A percentile compares a stretch with the other conserved stretches of the same genome.
Conservation (phyloP, 2,329 filamentous ascomycete species). For the Diaporthe vaccinii region DNA sequence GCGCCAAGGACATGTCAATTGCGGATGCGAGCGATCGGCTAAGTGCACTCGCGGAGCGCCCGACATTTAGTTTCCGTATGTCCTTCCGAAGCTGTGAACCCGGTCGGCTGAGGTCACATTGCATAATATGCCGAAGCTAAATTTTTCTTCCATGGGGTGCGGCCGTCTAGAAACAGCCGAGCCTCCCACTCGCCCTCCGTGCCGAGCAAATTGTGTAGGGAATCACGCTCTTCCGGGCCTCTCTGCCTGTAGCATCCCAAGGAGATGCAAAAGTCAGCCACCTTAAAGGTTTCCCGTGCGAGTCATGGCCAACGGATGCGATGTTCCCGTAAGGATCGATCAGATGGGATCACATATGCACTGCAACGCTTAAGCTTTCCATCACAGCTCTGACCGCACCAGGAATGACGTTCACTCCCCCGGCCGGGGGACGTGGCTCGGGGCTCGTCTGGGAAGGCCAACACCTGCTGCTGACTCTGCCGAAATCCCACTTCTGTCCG, state of each 20-base stretch:
- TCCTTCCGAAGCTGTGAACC: conserved; percentile 9
- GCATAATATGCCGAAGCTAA: conserved; percentile 13
- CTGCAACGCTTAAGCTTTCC: conserved; percentile 19
- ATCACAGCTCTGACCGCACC: background rate
- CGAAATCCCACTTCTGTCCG: background rate
- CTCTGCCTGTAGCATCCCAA: background rate
- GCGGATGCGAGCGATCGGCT: background rate
- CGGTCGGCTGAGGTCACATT: conserved; percentile 8
- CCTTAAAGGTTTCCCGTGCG: background rate
- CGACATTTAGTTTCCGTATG: background rate
- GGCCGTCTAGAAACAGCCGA: background rate
- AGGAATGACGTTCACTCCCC: conserved; percentile 1
- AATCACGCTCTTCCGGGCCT: background rate
- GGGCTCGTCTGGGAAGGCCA: background rate
- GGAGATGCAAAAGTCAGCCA: conserved; percentile 7
- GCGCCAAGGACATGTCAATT: background rate
- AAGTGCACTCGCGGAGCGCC: background rate
- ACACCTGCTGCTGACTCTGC: background rate
- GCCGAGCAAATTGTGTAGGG: background rate
- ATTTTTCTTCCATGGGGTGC: background rate
- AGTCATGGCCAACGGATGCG: conserved; percentile 20
- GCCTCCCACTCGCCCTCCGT: background rate
- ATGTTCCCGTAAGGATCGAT: conserved; percentile 17
- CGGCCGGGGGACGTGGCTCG: conserved; percentile 12
- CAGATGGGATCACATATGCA: conserved; percentile 26